Evolutionary conservation across 495 filamentous ascomycete species (phyloP), one percentile per base, ranked within the genome.

Genomic region (Cercophora sp.): DNA sequence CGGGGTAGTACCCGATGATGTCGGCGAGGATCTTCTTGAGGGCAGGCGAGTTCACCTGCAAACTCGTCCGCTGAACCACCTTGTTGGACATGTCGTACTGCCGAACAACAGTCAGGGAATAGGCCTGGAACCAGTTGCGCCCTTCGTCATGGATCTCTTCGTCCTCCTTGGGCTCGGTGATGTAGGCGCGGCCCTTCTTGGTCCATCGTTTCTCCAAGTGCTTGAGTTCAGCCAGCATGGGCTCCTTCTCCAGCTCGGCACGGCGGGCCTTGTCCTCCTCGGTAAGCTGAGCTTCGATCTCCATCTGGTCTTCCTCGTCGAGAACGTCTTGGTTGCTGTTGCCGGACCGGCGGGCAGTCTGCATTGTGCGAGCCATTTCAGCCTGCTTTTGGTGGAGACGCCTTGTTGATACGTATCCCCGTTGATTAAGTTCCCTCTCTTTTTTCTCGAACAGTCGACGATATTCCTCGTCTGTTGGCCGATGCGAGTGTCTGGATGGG

Each of bases 191-290:
- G 1, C 52, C 52, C 36, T 55, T 55, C 36, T 43, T 49, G 52
- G 52, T 55, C 35, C 35, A 55, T 2, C 52, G 52, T 26, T 50
- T 55, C 36, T 55, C 52, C 26, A 55, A 37, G 29, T 55, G 45
- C 52, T 55, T 55, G 36, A 55, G 52, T 46, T 55, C 52, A 13
- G 45, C 45, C 45, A 43, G 52, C 52, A 55, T 55, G 15, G 52
- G 45, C 20, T 44, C 45, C 24, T 49, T 44, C 26, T 55, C 52
- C 29, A 55, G 44, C 52, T 55, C 45, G 26, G 52, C 44, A 10
- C 36, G 44, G 4, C 52, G 35, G 35, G 44, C 52, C 32, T 57
- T 57, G 3, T 47, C 54, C 18, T 48, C 48, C 8, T 57, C 54
- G 32, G 54, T 52, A 20, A 57, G 48, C 26, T 35, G 48, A 42